Evolutionary conservation across 805 yeast genomes (phyloP).

Genomic region (Candida montana): DNA sequence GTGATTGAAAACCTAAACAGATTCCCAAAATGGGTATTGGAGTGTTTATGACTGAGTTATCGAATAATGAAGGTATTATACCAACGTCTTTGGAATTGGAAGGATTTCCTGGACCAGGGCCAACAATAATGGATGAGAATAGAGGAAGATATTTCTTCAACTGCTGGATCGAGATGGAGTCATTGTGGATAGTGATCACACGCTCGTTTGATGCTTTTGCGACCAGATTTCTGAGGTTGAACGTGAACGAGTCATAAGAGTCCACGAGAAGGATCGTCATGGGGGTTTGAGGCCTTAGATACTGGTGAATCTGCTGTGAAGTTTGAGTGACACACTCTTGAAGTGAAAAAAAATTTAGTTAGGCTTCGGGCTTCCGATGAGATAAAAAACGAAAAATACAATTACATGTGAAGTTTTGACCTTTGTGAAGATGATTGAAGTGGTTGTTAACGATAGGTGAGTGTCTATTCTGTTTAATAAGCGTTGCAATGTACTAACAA

Average conservation of each 20-base stretch:
- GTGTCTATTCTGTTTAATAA: too few relatives aligned
- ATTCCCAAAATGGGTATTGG: conserved; percentile 77
- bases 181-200: conserved; percentile 34
- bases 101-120: conserved; percentile 98
- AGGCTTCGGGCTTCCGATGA: background rate
- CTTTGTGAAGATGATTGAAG: conserved; percentile 53
- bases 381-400: background rate
- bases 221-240: conserved; percentile 64
- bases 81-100: conserved; percentile 59
- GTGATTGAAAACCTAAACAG: conserved; percentile 87
- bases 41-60: conserved; percentile 21
- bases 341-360: background rate
- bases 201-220: conserved; percentile 40
- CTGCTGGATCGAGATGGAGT: conserved; percentile 29
- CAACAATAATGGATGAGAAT: conserved; percentile 76
- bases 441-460: conserved; percentile 61
- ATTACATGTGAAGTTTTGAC: background rate
- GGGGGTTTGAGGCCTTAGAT: background rate
- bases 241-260: conserved; percentile 94
- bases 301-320: too few relatives aligned
- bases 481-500: conserved; percentile 14
- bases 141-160: conserved; percentile 39
- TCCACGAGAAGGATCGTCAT: conserved; percentile 70
- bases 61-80: conserved; percentile 54
- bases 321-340: too few relatives aligned